These are phyloP conservation scores for Pogostemon cablin DNA, from an alignment of 257 asterid genomes.

Conservation along the genomic window DNA sequence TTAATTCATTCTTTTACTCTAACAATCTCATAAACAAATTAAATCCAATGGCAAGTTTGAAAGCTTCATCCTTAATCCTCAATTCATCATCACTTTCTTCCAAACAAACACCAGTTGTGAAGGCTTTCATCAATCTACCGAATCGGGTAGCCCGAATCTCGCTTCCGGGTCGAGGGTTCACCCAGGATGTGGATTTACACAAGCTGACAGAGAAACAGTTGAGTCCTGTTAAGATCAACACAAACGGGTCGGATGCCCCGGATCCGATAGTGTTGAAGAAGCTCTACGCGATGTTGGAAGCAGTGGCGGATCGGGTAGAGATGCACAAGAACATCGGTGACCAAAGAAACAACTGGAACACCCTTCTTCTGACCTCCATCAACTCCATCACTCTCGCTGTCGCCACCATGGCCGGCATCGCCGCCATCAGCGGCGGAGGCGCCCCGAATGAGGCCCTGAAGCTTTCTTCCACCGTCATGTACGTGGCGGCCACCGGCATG, in stretches of 20 bases:
- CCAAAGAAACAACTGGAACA: constrained; percentile 65
- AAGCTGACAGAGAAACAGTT: neutral
- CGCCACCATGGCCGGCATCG: constrained; percentile 35
- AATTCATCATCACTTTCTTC: neutral
- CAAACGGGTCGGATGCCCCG: neutral
- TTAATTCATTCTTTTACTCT: neutral
- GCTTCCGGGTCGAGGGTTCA: constrained; percentile 24
- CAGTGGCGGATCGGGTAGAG: constrained; percentile 64
- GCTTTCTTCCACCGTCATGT: constrained; percentile 47
- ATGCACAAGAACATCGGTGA: constrained; percentile 65
- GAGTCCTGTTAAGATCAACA: constrained; percentile 23
- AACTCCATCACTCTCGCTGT: constrained; percentile 58
- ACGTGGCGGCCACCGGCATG: constrained; percentile 57
- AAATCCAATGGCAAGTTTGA: constrained; percentile 29
- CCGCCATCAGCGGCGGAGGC: constrained; percentile 35
- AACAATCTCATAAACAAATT: too few species aligned
- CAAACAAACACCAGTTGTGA: neutral
- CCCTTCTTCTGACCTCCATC: constrained; percentile 52
- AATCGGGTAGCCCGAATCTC: constrained; percentile 27
- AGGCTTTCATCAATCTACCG: constrained; percentile 36
- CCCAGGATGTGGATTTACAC: neutral
- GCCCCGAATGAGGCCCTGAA: constrained; percentile 43
- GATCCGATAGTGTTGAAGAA: constrained; percentile 45
- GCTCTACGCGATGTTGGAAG: constrained; percentile 61
- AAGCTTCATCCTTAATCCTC: constrained; percentile 12